These are phyloP conservation scores for Pyrenula massariospora DNA, from an alignment of 495 filamentous ascomycete species.

Conservation along the genomic window DNA sequence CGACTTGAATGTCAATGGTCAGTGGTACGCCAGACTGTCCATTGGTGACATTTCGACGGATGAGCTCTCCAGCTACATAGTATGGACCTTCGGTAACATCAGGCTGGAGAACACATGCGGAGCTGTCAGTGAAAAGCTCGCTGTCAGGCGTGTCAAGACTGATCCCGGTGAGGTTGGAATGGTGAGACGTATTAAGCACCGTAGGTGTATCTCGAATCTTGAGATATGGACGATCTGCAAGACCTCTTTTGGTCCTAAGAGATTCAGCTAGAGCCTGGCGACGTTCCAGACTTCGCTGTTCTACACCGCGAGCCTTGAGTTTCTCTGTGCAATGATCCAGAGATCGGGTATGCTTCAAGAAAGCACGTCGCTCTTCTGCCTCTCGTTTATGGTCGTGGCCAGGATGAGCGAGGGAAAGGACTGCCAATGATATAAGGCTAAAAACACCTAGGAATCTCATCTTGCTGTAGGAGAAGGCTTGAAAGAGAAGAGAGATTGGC, in stretches of 20 bases:
- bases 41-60: constrained; percentile 46
- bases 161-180: constrained; percentile 31
- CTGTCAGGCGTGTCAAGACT: constrained; percentile 34
- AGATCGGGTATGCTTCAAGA: constrained; percentile 25
- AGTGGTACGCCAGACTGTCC: constrained; percentile 41
- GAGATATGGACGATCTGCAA: constrained; percentile 13
- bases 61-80: constrained; percentile 37
- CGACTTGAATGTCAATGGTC: constrained; percentile 47
- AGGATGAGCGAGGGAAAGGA: constrained; percentile 22
- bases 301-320: constrained; percentile 35
- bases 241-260: constrained; percentile 18
- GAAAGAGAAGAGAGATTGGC: neutral
- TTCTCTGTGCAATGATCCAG: constrained; percentile 34
- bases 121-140: constrained; percentile 39
- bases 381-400: constrained; percentile 35
- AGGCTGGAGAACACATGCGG: constrained; percentile 43
- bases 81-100: constrained; percentile 38
- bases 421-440: neutral
- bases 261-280: constrained; percentile 22
- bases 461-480: neutral
- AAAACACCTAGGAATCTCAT: neutral
- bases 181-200: constrained; percentile 25
- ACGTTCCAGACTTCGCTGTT: constrained; percentile 30
- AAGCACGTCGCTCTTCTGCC: constrained; percentile 29
- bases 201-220: constrained; percentile 29